Evolutionary conservation across 768 basidiomycete species (phyloP).

Genomic region (Kwoniella shandongensis): DNA sequence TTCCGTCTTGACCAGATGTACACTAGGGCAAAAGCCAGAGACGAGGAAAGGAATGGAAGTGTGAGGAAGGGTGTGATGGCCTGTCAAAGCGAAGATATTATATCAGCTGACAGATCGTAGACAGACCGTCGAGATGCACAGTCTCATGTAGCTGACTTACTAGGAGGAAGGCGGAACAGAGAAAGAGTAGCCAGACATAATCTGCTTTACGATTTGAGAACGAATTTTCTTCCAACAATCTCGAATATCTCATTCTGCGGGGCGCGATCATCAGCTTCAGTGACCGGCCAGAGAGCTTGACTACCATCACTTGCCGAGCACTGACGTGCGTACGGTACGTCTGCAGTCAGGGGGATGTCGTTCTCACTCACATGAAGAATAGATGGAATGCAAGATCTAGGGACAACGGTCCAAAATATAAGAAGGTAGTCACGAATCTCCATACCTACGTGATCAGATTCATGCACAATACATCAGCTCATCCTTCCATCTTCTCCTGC

Average conservation of each 20-base stretch:
- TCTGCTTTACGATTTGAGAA: conserved; percentile 89
- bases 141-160: conserved; percentile 57
- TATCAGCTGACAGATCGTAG: conserved; percentile 6
- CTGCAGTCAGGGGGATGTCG: too few species aligned
- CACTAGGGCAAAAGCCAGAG: conserved; percentile 90
- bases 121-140: neutral
- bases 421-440: conserved; percentile 86
- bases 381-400: conserved; percentile 95
- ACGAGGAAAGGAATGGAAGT: conserved; percentile 87
- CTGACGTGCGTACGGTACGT: too few species aligned
- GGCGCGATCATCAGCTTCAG: too few species aligned
- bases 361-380: conserved; percentile 84
- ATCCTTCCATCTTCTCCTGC: too few species aligned
- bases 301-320: conserved; percentile 1
- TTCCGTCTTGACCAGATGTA: conserved; percentile 97
- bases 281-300: too few species aligned
- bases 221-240: conserved; percentile 94
- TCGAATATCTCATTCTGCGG: conserved; percentile 90
- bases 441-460: conserved; percentile 63
- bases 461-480: too few species aligned
- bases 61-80: conserved; percentile 82
- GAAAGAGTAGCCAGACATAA: conserved; percentile 89
- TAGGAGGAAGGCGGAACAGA: conserved; percentile 80
- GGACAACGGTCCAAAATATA: conserved; percentile 91
- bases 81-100: conserved; percentile 55